Conservation (phyloP, 495 filamentous ascomycete species). For the Rusavskia elegans region DNA sequence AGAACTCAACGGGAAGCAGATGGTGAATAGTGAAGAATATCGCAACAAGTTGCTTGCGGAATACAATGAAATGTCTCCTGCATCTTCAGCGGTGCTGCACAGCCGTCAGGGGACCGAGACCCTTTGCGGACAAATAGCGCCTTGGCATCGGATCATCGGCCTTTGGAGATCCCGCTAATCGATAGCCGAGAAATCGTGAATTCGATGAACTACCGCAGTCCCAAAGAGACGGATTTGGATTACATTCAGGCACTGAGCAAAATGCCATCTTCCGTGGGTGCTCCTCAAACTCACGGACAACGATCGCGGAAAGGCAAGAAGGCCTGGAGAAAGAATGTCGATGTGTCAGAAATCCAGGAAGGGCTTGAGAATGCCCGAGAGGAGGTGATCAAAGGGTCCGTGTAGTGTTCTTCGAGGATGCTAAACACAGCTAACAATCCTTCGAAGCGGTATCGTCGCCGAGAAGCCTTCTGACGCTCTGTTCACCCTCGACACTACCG, state of each 20-base stretch:
- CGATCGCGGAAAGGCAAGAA: conserved; percentile 94
- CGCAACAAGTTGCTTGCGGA: too few species aligned
- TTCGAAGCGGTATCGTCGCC: conserved; percentile 56
- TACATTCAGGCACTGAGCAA: neutral
- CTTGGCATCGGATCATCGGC: too few species aligned
- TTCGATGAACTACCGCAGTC: too few species aligned
- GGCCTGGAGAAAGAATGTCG: conserved; percentile 96
- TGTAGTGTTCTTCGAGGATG: neutral
- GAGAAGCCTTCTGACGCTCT: conserved; percentile 67
- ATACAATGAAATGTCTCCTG: too few species aligned
- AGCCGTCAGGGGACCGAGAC: neutral
- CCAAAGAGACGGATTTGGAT: neutral
- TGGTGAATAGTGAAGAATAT: too few species aligned
- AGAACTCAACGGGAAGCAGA: neutral
- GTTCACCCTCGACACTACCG: conserved; percentile 66
- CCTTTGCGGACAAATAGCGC: too few species aligned
- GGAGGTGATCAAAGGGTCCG: conserved; percentile 76
- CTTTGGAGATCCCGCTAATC: too few species aligned
- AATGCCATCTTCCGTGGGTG: conserved; percentile 8
- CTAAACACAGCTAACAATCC: conserved; percentile 5
- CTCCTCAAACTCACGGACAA: conserved; percentile 53
- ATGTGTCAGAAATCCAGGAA: conserved; percentile 67
- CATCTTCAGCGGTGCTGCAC: too few species aligned
- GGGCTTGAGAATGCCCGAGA: conserved; percentile 74
- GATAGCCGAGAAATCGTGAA: too few species aligned